Evolutionary conservation across 2,329 filamentous ascomycete genomes (phyloP).

Genomic region (Colletotrichum tanaceti): DNA sequence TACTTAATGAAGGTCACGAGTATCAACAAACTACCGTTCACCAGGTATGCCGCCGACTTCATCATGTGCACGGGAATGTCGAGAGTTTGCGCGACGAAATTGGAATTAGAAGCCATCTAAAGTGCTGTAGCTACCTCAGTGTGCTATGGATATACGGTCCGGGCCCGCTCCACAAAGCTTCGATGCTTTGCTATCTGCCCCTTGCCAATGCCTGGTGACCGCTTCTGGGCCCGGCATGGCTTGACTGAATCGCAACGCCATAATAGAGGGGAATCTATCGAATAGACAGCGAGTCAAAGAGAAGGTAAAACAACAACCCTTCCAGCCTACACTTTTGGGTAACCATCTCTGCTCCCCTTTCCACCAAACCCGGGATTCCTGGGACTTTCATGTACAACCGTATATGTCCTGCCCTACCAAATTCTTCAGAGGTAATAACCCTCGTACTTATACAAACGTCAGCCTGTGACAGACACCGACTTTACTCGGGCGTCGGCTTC

Average conservation of each 20-base stretch:
- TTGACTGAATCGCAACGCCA: conserved; percentile 32
- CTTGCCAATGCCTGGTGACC: conserved; percentile 23
- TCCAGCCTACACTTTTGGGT: conserved; percentile 35
- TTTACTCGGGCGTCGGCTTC: conserved; percentile 42
- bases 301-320: conserved; percentile 24
- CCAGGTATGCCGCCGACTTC: neutral
- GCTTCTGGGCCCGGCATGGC: conserved; percentile 12
- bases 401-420: conserved; percentile 22
- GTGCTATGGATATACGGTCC: conserved; percentile 27
- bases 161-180: conserved; percentile 31
- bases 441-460: conserved; percentile 50
- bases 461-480: conserved; percentile 41
- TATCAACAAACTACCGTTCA: neutral
- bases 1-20: neutral
- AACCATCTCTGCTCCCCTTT: conserved; percentile 30
- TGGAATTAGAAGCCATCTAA: conserved; percentile 37
- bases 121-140: conserved; percentile 35
- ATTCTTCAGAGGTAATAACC: conserved; percentile 4
- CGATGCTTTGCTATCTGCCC: conserved; percentile 36
- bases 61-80: neutral
- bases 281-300: conserved; percentile 26
- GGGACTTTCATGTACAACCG: conserved; percentile 40
- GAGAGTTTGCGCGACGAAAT: conserved; percentile 18
- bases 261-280: conserved; percentile 38
- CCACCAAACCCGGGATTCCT: conserved; percentile 38